Base-by-base conservation (phyloP, 1,284 basidiomycete genomes). In the Cryptococcus amylolentus region DNA sequence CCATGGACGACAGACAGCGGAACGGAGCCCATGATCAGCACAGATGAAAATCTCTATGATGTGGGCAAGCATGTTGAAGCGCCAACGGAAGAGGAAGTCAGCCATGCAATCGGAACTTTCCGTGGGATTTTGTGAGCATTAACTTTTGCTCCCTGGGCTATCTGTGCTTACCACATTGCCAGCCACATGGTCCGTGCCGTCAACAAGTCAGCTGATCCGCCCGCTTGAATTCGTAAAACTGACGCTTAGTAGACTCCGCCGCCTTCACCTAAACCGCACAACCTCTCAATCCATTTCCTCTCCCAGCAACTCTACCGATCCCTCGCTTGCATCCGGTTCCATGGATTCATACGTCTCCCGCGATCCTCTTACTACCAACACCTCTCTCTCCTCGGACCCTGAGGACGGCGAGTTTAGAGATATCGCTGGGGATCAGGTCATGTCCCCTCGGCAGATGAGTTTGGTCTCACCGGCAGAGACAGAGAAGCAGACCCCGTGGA, bases 81-180 rank as follows among this genome's bases (percentile, higher is more conserved):
- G 57, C 78, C 78, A 1, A 78, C 77, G 0, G 57, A 65, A 46
- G 76, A 77, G 26, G 79, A 80, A 48, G 56, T 80, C 41, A 68
- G 69, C 47, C 62, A 63, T 28, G 79, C 79, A 8, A 69, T 80
- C 23, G 66, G 66, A 7, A 65, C 66, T 1, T 54, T 77, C 42
- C 64, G 72, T 12, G 69, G 67, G 28, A 65, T 75, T 31, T 76
- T 77, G 74, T 73, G 55, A 71, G 74, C 70, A 6, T 4, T 18
- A 23, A 3, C 43, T 49, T 16, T 14, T 13, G 12, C 14, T 40
- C 23, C 23, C 23, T 38, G 8, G 5, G 27, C 23, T 28, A 38
- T 16, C 18, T 31, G 56, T 56, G 48, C 54, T 50, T 20, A 16
- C 43, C 18, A n/a, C 13, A 14, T 46, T 6, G 26, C 4, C 55